Evolutionary conservation across 2,329 filamentous ascomycete genomes (phyloP).

Genomic region (Trichoderma sp.): DNA sequence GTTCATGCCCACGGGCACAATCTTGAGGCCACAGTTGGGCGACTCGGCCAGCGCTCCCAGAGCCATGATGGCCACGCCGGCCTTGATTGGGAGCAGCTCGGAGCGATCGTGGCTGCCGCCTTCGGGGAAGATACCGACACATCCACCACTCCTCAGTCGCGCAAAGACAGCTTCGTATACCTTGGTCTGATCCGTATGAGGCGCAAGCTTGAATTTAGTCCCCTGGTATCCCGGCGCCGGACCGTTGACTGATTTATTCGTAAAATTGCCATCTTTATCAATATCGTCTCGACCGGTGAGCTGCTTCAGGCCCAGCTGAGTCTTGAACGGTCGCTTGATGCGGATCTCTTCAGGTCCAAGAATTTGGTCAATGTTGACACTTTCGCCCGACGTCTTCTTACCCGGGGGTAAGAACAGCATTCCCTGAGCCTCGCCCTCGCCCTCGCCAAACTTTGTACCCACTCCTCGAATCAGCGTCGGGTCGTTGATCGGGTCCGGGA

Average conservation of each 20-base stretch:
- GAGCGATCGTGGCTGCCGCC: conserved; percentile 95
- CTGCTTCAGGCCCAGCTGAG: conserved; percentile 73
- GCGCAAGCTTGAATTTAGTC: conserved; percentile 82
- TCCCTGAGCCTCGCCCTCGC: conserved; percentile 74
- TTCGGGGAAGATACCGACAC: conserved; percentile 95
- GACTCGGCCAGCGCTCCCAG: conserved; percentile 84
- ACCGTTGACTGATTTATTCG: conserved; percentile 58
- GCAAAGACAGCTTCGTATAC: conserved; percentile 94
- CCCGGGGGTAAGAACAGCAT: conserved; percentile 84
- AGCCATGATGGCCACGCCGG: conserved; percentile 97
- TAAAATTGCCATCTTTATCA: conserved; percentile 66
- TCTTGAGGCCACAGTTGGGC: conserved; percentile 86
- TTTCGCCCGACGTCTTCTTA: conserved; percentile 76
- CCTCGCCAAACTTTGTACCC: conserved; percentile 78
- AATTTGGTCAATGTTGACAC: conserved; percentile 82
- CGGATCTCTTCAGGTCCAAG: conserved; percentile 78
- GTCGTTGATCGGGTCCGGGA: conserved; percentile 84
- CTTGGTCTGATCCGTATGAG: conserved; percentile 89
- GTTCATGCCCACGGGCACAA: conserved; percentile 98
- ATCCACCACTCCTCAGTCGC: conserved; percentile 78
- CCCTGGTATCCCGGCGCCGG: conserved; percentile 69
- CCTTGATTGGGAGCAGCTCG: conserved; percentile 88
- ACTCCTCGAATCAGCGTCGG: conserved; percentile 78
- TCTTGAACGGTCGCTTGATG: conserved; percentile 85
- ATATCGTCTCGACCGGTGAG: conserved; percentile 80